These are phyloP conservation scores for Inga leiocalycina DNA, from an alignment of 306 rosid species.

Conservation along the genomic window DNA sequence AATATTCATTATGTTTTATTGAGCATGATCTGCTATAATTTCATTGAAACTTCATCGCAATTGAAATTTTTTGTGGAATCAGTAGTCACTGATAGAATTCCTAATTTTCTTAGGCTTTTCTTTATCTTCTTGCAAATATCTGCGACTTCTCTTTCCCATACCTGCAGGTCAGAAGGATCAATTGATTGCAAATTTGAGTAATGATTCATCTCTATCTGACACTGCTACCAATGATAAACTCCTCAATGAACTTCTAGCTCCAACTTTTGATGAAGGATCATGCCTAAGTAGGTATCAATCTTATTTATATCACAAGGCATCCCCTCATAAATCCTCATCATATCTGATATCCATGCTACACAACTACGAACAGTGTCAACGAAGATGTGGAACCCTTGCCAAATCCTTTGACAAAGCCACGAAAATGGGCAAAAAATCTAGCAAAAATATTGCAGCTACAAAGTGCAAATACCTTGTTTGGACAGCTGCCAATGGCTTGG, in stretches of 20 bases:
- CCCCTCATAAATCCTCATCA: conserved; percentile 36
- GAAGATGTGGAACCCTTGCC: conserved; percentile 46
- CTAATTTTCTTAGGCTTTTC: neutral
- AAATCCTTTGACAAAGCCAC: conserved; percentile 16
- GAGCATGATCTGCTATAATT: no score
- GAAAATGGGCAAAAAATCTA: no score
- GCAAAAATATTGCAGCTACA: neutral
- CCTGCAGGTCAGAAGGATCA: conserved; percentile 2
- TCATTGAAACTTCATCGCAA: neutral
- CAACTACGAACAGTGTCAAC: conserved; percentile 49
- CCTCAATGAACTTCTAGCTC: conserved; percentile 44
- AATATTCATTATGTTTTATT: no score
- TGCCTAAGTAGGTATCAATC: conserved; percentile 35
- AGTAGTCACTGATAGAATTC: neutral
- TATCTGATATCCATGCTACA: conserved; percentile 46
- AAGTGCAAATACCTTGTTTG: conserved; percentile 53
- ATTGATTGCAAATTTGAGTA: neutral
- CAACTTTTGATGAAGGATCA: conserved; percentile 41
- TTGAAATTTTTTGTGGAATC: neutral
- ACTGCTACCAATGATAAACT: conserved; percentile 23
- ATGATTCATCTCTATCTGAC: neutral
- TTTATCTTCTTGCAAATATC: neutral
- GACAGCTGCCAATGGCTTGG: conserved; percentile 10
- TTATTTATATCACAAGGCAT: conserved; percentile 28
- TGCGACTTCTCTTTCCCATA: neutral